phyloP scores from a whole-genome alignment of 2,329 filamentous ascomycete genomes.

The Talaromyces sp. region DNA sequence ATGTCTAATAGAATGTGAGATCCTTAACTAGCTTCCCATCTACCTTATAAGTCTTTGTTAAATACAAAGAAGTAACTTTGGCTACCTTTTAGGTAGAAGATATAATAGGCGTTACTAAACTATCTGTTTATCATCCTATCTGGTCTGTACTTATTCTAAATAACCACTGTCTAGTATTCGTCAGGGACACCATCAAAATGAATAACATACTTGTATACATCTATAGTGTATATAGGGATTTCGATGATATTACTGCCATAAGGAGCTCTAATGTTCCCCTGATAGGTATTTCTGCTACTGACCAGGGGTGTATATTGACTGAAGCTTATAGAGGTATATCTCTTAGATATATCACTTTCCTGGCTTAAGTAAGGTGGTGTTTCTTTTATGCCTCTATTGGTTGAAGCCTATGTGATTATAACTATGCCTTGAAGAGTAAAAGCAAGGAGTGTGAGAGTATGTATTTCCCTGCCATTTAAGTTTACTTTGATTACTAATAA shows the following conservation, averaged over 20 bases:
- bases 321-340: constrained; percentile 37
- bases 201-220: constrained; percentile 39
- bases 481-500: no score
- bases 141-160: constrained; percentile 43
- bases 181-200: constrained; percentile 35
- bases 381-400: no score
- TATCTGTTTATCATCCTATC: constrained; percentile 35
- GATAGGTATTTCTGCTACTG: constrained; percentile 31
- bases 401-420: no score
- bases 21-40: constrained; percentile 31
- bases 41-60: constrained; percentile 37
- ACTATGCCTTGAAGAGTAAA: no score
- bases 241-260: no score
- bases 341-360: no score
- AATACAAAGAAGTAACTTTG: constrained; percentile 39
- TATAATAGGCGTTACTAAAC: constrained; percentile 35
- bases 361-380: no score
- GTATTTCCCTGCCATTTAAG: no score
- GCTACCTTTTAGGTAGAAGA: constrained; percentile 33
- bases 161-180: constrained; percentile 37
- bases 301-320: constrained; percentile 28
- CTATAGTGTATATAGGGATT: constrained; percentile 31
- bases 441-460: no score
- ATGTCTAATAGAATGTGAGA: constrained; percentile 29
- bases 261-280: constrained; percentile 43